Evolutionary conservation across 2,329 filamentous ascomycete species (phyloP).

Genomic region (Grosmannia penicillata): DNA sequence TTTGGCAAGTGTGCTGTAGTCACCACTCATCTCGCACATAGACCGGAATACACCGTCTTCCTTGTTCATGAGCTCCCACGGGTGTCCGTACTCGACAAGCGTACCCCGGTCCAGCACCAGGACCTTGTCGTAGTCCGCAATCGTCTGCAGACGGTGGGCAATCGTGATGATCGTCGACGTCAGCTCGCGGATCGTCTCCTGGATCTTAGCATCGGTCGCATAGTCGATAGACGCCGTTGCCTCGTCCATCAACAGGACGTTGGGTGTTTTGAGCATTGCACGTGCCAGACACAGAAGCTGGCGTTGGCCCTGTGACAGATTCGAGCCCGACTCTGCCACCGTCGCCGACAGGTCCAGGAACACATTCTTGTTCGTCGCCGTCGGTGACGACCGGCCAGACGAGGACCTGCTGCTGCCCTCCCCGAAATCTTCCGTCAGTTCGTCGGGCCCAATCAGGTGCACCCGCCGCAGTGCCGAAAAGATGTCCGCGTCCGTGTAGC

Average conservation of each 20-base stretch:
- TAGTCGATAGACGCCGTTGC: constrained; percentile 97
- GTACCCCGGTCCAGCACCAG: constrained; percentile 80
- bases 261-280: constrained; percentile 79
- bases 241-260: constrained; percentile 97
- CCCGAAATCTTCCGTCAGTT: constrained; percentile 17
- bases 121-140: constrained; percentile 97
- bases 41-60: constrained; percentile 47
- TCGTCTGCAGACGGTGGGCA: constrained; percentile 87
- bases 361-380: constrained; percentile 75
- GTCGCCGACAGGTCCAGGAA: constrained; percentile 76
- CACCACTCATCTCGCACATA: constrained; percentile 53
- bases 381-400: constrained; percentile 16
- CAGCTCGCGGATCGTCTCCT: constrained; percentile 88
- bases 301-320: constrained; percentile 89
- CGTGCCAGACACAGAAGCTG: constrained; percentile 89
- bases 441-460: constrained; percentile 60
- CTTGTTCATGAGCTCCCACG: constrained; percentile 63
- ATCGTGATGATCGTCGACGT: constrained; percentile 93
- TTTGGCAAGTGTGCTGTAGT: constrained; percentile 33
- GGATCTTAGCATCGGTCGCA: constrained; percentile 86
- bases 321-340: constrained; percentile 81
- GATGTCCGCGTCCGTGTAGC: constrained; percentile 82
- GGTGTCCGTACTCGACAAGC: constrained; percentile 83
- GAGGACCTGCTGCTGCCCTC: constrained; percentile 2
- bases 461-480: constrained; percentile 77